Conservation (phyloP, 2,329 filamentous ascomycete species). For the Ascochyta pisi region DNA sequence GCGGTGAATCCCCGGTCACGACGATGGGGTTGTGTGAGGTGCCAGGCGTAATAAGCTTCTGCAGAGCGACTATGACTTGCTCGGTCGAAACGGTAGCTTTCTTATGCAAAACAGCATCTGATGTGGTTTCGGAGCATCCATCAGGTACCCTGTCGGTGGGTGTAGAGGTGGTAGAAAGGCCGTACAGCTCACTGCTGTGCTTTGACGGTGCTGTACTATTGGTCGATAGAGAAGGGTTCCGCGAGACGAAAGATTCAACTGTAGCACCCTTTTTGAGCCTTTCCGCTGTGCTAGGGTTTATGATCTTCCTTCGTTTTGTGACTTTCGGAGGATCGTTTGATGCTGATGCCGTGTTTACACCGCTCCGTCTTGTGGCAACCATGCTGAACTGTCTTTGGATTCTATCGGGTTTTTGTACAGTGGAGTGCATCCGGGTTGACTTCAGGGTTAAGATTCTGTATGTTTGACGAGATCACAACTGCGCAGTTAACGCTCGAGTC, state of each 20-base stretch:
- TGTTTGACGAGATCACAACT: not conserved
- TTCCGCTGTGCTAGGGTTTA: not conserved
- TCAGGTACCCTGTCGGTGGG: not conserved
- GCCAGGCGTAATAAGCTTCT: slow-evolving; percentile 11
- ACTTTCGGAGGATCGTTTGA: not conserved
- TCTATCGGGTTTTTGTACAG: too few relatives aligned
- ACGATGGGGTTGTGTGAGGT: slow-evolving; percentile 35
- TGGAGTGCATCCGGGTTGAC: too few relatives aligned
- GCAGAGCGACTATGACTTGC: not conserved
- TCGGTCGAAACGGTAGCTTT: not conserved
- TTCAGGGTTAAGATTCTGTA: too few relatives aligned
- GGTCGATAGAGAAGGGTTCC: not conserved
- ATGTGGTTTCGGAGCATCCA: not conserved
- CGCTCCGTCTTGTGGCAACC: slow-evolving; percentile 20
- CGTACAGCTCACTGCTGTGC: not conserved
- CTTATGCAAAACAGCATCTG: not conserved
- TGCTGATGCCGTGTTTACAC: slow-evolving; percentile 3
- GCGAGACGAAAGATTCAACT: not conserved
- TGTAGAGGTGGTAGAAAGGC: slow-evolving; percentile 23
- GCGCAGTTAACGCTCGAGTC: not conserved
- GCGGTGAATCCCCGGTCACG: slow-evolving; percentile 25
- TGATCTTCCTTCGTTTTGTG: not conserved
- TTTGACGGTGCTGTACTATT: not conserved
- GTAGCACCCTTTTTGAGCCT: not conserved
- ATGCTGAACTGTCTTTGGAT: slow-evolving; percentile 3